Conservation (phyloP, 108 stramenopile genomes). For the Stephanodiscus triporus region DNA sequence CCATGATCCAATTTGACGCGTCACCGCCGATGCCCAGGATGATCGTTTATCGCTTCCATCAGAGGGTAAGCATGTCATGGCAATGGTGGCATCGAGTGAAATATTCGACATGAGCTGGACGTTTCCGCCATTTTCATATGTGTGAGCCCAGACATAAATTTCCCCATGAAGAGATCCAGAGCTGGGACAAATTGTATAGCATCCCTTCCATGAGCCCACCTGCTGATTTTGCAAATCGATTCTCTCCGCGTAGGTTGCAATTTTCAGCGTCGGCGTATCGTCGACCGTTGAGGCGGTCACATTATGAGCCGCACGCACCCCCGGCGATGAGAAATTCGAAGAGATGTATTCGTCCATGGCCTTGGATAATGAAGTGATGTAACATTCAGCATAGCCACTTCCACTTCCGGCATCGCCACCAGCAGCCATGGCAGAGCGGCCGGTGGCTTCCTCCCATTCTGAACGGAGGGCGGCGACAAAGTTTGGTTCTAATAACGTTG, state of each 20-base stretch:
- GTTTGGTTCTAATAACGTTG: conserved; percentile 4
- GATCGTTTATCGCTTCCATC: conserved; percentile 42
- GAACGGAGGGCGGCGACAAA: conserved; percentile 23
- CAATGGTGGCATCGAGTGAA: conserved; percentile 27
- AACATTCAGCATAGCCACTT: conserved; percentile 4
- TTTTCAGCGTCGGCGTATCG: conserved; percentile 17
- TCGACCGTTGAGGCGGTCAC: conserved; percentile 12
- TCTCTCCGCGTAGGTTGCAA: conserved; percentile 56
- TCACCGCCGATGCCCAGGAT: conserved; percentile 45
- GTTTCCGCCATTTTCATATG: conserved; percentile 65
- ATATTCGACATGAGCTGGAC: conserved; percentile 53
- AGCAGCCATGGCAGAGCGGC: conserved; percentile 15
- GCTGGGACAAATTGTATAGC: conserved; percentile 40
- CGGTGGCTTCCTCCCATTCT: conserved; percentile 28
- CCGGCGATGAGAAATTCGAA: conserved; percentile 22
- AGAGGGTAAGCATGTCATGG: conserved; percentile 40
- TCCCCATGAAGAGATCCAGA: conserved; percentile 34
- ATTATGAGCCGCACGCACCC: conserved; percentile 30
- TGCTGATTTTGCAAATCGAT: conserved; percentile 54
- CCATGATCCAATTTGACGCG: conserved; percentile 53
- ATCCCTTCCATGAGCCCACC: conserved; percentile 57
- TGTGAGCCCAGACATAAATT: conserved; percentile 47
- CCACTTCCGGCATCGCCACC: conserved; percentile 6
- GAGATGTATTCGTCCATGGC: conserved; percentile 30
- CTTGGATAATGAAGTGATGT: conserved; percentile 11